Evolutionary conservation across 345 rosid genomes (phyloP), one percentile per base, ranked within the genome.

Genomic region (Sisymbrium altissimum): DNA sequence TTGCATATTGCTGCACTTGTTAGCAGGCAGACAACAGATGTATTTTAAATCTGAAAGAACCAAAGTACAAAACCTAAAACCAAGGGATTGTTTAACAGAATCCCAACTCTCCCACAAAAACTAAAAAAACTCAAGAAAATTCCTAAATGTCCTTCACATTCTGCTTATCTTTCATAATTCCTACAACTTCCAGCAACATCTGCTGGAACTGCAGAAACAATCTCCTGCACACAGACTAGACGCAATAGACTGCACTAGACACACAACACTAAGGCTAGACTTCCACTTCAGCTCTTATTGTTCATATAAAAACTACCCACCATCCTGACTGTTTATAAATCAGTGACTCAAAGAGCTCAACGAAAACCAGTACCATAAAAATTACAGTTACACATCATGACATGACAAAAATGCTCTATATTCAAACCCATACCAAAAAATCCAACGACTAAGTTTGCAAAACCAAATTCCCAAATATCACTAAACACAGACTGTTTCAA

Each of bases 241-340:
- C n/a, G 38, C 14, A 25, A 38, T 60, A 49, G 21, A 39, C 43
- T 59, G 39, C 17, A 6, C n/a, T 52, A 25, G n/a, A 11, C 3
- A 38, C n/a, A 48, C 17, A 65, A 54, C 21, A 35, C 30, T 44
- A 73, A 44, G 41, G 48, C 15, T 65, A 33, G 15, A 2, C 39
- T 64, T 43, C 35, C 30, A 43, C 38, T 19, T 41, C 14, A 64
- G 27, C 33, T 43, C 46, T n/a, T 64, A 11, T 9, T 12, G 4
- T 73, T 11, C 23, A 45, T 56, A 13, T 8, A 14, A 23, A 71
- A 15, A 53, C 77, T 67, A 66, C 60, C 52, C 54, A 30, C 45
- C 60, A 46, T 40, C 68, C 3, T 60, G 7, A 19, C 38, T 74
- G 4, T 55, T 29, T 23, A 73, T 56, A 45, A 10, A 35, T 25